These are phyloP conservation scores for Venturia effusa DNA, from an alignment of 2,329 filamentous ascomycete genomes.

Conservation along the genomic window DNA sequence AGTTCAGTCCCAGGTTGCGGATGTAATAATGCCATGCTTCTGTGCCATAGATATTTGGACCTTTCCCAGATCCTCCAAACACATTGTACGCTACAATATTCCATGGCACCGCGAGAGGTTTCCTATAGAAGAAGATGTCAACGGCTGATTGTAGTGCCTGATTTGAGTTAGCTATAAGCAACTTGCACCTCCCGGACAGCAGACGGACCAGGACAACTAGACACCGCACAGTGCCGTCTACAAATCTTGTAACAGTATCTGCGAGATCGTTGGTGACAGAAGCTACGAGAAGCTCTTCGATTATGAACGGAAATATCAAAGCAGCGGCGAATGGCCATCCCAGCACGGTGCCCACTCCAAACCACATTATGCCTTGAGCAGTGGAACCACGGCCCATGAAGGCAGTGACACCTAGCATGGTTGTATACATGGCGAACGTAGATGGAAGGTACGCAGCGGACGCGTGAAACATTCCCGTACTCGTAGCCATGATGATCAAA, in stretches of 20 bases:
- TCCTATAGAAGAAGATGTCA: slow-evolving; percentile 79
- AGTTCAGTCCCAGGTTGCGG: slow-evolving; percentile 83
- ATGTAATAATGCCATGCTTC: slow-evolving; percentile 97
- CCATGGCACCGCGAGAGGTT: slow-evolving; percentile 65
- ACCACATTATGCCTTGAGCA: slow-evolving; percentile 78
- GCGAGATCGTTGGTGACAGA: slow-evolving; percentile 45
- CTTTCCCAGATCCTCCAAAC: slow-evolving; percentile 64
- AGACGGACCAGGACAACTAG: slow-evolving; percentile 56
- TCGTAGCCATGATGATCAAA: slow-evolving; percentile 63
- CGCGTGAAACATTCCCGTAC: slow-evolving; percentile 88
- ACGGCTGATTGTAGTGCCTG: slow-evolving; percentile 55
- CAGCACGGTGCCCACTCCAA: slow-evolving; percentile 71
- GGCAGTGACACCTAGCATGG: slow-evolving; percentile 72
- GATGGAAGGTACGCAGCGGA: slow-evolving; percentile 81
- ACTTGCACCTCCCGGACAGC: neutral
- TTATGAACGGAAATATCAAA: slow-evolving; percentile 66
- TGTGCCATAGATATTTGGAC: slow-evolving; percentile 86
- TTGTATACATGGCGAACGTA: slow-evolving; percentile 93
- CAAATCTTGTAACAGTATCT: slow-evolving; percentile 48
- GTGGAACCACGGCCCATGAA: slow-evolving; percentile 82
- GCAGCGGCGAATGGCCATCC: slow-evolving; percentile 93
- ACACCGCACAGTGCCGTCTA: slow-evolving; percentile 57
- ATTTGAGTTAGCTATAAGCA: neutral
- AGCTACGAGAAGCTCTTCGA: slow-evolving; percentile 59
- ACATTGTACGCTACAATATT: slow-evolving; percentile 97